These are phyloP conservation scores for grape (Vitis vinifera) DNA, from an alignment of 164 flowering plant species.

Conservation along the genomic window ASM3070453v1 NC_081808.1:21139001-21139500, in stretches of 20 bases:
- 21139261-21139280: too few relatives aligned
- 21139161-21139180: too few relatives aligned
- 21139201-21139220: too few relatives aligned
- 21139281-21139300: too few relatives aligned
- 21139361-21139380: conserved; percentile 32
- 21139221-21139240: too few relatives aligned
- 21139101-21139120: conserved; percentile 4
- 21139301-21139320: too few relatives aligned
- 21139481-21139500: neutral
- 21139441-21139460: conserved; percentile 13
- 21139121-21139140: neutral
- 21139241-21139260: too few relatives aligned
- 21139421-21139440: conserved; percentile 52
- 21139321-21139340: too few relatives aligned
- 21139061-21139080: neutral
- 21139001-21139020: too few relatives aligned
- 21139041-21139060: neutral
- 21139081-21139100: neutral
- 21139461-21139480: neutral
- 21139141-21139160: too few relatives aligned
- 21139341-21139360: neutral
- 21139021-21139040: neutral
- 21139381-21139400: conserved; percentile 43
- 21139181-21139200: too few relatives aligned
- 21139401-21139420: conserved; percentile 42